Evolutionary conservation across 345 rosid genomes (phyloP).

Genomic region (Syzygium aqueum): DNA sequence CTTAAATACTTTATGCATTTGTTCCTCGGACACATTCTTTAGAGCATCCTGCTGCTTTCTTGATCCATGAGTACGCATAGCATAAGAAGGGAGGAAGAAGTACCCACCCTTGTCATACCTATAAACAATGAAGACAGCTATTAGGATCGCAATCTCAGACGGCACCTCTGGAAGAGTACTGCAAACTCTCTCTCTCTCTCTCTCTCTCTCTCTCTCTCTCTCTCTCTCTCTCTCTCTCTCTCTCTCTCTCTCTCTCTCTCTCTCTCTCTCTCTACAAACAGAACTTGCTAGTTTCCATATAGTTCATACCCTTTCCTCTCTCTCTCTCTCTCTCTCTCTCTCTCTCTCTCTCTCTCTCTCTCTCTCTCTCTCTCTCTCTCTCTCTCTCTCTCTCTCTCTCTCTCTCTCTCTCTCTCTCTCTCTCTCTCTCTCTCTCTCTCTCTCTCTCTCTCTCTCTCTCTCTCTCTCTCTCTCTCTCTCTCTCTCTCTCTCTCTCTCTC

Average conservation of each 20-base stretch:
- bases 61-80: slow-evolving; percentile 97
- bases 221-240: neutral
- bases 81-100: slow-evolving; percentile 84
- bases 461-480: neutral
- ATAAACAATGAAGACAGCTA: slow-evolving; percentile 4
- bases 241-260: neutral
- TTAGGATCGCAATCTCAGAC: neutral
- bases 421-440: neutral
- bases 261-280: neutral
- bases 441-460: neutral
- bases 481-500: neutral
- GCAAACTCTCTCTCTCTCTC: neutral
- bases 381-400: neutral
- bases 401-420: neutral
- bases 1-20: slow-evolving; percentile 69
- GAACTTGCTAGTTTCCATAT: neutral
- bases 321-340: neutral
- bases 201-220: neutral
- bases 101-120: slow-evolving; percentile 93
- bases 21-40: slow-evolving; percentile 31
- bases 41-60: slow-evolving; percentile 69
- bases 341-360: neutral
- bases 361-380: neutral
- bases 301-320: too few relatives aligned
- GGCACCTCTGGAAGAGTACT: neutral